Conservation (phyloP, 2,329 filamentous ascomycete species). For the Colletotrichum cereale region DNA sequence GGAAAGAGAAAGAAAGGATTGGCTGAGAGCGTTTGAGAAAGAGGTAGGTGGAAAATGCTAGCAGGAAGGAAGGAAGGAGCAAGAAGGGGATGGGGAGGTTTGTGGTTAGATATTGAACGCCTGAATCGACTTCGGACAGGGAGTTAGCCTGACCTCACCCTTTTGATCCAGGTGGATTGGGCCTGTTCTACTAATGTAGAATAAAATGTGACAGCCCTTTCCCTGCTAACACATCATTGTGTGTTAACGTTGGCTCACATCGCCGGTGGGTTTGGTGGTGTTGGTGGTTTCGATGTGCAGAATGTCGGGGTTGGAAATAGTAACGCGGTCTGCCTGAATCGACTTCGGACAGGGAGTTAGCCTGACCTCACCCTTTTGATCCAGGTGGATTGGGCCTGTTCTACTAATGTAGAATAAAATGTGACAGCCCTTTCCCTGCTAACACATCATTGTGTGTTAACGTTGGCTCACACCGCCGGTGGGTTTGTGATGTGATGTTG, state of each 20-base stretch:
- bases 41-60: not conserved
- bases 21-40: not conserved
- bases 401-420: not conserved
- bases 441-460: not conserved
- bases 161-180: not conserved
- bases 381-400: not conserved
- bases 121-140: not conserved
- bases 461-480: not conserved
- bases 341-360: not conserved
- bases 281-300: too few species aligned
- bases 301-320: too few species aligned
- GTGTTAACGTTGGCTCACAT: not conserved
- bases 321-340: too few species aligned
- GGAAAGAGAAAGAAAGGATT: not conserved
- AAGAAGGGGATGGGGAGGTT: not conserved
- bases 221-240: not conserved
- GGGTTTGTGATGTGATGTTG: too few species aligned
- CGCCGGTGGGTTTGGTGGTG: too few species aligned
- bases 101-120: not conserved
- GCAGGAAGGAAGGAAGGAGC: not conserved
- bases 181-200: not conserved
- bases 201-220: not conserved
- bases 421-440: not conserved
- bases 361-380: not conserved
- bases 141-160: too few species aligned